phyloP scores from a whole-genome alignment of 352 stramenopile genomes.

The Phytophthora tubulina region DNA sequence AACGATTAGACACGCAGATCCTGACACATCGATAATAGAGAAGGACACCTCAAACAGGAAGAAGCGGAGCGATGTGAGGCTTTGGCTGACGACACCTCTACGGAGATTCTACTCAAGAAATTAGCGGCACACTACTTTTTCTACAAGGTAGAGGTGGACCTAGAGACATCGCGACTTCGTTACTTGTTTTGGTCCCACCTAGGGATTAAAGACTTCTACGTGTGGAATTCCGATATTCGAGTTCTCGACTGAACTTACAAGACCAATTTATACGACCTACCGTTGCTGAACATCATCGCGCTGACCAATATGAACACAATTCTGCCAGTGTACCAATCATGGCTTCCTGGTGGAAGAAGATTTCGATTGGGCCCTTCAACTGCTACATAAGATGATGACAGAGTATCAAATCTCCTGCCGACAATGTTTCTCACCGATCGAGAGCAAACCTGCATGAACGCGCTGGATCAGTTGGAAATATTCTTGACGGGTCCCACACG shows the following conservation, averaged over 20 bases:
- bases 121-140: not conserved
- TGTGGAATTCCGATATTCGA: not conserved
- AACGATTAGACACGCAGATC: not conserved
- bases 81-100: too few species aligned
- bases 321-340: slow-evolving; percentile 12
- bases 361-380: too few species aligned
- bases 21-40: not conserved
- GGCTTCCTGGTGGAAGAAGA: too few species aligned
- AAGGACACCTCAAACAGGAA: slow-evolving; percentile 1
- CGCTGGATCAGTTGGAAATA: slow-evolving; percentile 14
- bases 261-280: slow-evolving; percentile 7
- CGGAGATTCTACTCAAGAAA: slow-evolving; percentile 4
- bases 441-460: slow-evolving; percentile 24
- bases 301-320: slow-evolving; percentile 25
- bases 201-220: not conserved
- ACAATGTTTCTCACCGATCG: slow-evolving; percentile 19
- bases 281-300: slow-evolving; percentile 18
- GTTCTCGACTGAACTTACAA: not conserved
- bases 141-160: not conserved
- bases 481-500: not conserved
- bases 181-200: slow-evolving; percentile 1
- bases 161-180: not conserved
- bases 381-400: slow-evolving; percentile 1
- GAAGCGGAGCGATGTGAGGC: too few species aligned
- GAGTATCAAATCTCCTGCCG: not conserved